phyloP scores from a whole-genome alignment of 208 protist species.

The Porcisia deanei region DNA sequence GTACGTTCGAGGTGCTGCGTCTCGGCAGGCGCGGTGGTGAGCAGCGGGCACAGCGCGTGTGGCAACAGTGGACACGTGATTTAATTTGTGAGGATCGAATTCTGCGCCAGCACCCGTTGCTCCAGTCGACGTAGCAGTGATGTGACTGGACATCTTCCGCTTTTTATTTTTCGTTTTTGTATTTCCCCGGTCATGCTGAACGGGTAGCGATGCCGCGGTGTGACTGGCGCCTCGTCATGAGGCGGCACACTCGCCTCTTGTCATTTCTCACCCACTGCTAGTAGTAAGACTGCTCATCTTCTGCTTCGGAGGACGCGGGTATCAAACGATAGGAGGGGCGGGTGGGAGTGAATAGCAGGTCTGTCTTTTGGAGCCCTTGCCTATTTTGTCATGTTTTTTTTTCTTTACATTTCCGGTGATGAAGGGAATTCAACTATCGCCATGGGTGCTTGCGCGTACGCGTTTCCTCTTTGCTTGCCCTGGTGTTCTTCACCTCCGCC shows the following conservation, averaged over 20 bases:
- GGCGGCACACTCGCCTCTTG: not conserved
- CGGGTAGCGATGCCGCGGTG: not conserved
- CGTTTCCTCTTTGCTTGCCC: not conserved
- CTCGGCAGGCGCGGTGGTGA: conserved; percentile 14
- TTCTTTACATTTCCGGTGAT: too few relatives aligned
- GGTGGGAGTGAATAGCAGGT: not conserved
- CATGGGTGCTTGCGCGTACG: not conserved
- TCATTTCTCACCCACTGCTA: not conserved
- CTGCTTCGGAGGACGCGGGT: not conserved
- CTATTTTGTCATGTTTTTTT: not conserved
- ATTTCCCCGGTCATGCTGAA: not conserved
- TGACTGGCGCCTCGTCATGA: not conserved
- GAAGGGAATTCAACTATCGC: not conserved
- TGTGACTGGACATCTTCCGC: not conserved
- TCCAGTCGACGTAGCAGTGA: not conserved
- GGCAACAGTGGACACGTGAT: conserved; percentile 28
- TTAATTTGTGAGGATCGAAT: conserved; percentile 4
- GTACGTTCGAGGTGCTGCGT: conserved; percentile 25
- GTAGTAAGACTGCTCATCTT: not conserved
- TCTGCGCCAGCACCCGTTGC: not conserved
- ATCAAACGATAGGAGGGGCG: not conserved
- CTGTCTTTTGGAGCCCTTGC: not conserved
- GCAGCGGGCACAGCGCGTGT: conserved; percentile 26
- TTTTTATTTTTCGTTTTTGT: not conserved
- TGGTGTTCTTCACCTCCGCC: too few relatives aligned